Evolutionary conservation across 305 asterid genomes (phyloP), one percentile per base, ranked within the genome.

Genomic region (Euphrasia arctica): DNA sequence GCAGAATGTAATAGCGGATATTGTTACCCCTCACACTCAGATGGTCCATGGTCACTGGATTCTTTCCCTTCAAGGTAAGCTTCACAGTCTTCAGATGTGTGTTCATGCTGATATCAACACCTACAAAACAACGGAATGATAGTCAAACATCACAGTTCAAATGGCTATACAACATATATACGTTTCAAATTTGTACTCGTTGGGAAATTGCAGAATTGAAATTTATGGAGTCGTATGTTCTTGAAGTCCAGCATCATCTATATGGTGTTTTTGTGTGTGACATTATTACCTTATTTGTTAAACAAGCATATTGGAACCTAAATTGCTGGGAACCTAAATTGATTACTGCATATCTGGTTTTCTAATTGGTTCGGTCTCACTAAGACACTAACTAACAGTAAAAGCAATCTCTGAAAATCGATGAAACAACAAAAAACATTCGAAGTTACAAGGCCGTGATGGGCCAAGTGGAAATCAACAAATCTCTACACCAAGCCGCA

Each of bases 41-140:
- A 75, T 87, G 95, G 78, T 87, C 95, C 79, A 87, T 67, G 7
- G 86, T 82, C 45, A 81, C n/a, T n/a, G n/a, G 91, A 73, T 87
- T 87, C 80, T 84, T 84, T 48, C 89, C 91, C 74, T 87, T 84
- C 45, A 81, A 67, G 2, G 82, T 82, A 15, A 87, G 84, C 75
- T 87, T 87, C 54, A 86, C 94, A 3, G 88, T 82, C 76, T 83
- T 86, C 75, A 86, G 65, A 73, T 86, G 90, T 4, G 94, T 82
- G 68, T 86, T 83, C 94, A 86, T 83, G 76, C 90, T 83, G 66
- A 83, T 79, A 75, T 86, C 90, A 77, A 83, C 90, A 67, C 95
- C 88, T 84, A 60, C 54, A 22, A 5, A 49, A 64, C 39, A 45
- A 45, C 13, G 15, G 15, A 45, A 10, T 48, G 18, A 48, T 8